Conservation (phyloP, 805 yeast species). For the Monosporozyma aerobia region DNA sequence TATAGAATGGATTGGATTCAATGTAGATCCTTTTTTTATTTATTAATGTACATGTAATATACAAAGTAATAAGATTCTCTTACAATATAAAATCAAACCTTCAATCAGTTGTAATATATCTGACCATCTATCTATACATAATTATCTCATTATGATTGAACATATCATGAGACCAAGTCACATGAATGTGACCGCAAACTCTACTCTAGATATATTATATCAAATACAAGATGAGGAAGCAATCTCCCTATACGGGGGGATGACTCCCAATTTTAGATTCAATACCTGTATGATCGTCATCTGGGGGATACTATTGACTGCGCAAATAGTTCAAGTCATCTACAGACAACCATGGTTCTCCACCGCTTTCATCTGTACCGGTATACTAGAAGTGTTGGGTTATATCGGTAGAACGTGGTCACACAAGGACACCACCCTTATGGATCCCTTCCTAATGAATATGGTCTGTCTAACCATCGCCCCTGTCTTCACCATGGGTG, state of each 20-base stretch:
- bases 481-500: slow-evolving; percentile 81
- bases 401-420: slow-evolving; percentile 52
- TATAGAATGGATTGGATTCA: no score
- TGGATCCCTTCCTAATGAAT: slow-evolving; percentile 49
- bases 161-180: background rate
- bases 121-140: background rate
- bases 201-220: slow-evolving; percentile 42
- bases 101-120: no score
- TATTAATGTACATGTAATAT: no score
- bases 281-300: slow-evolving; percentile 49
- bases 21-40: no score
- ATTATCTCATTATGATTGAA: background rate
- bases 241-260: slow-evolving; percentile 31
- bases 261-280: slow-evolving; percentile 45
- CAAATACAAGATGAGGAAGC: slow-evolving; percentile 14
- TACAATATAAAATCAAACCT: no score
- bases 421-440: slow-evolving; percentile 28
- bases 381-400: slow-evolving; percentile 56
- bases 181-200: background rate
- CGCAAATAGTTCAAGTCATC: slow-evolving; percentile 38
- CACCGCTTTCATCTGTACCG: slow-evolving; percentile 45
- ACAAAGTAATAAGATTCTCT: no score
- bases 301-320: slow-evolving; percentile 39
- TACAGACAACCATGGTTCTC: slow-evolving; percentile 61
- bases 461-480: slow-evolving; percentile 63